phyloP scores from a whole-genome alignment of 2,329 filamentous ascomycete genomes.

The Albifimbria verrucaria region DNA sequence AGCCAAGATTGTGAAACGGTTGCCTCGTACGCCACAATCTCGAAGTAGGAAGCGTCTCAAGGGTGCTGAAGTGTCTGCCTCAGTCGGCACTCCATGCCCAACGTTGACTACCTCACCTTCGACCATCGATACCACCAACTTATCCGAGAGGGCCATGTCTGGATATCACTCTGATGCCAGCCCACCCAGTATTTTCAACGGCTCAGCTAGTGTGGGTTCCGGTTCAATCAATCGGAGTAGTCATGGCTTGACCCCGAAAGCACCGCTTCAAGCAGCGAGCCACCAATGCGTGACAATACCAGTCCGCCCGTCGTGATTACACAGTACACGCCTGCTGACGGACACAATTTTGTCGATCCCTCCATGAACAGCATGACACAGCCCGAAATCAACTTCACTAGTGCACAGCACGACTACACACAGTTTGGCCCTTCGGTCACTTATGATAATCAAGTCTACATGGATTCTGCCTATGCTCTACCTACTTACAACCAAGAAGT shows the following conservation, averaged over 20 bases:
- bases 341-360: background rate
- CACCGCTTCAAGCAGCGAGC: background rate
- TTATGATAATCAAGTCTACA: background rate
- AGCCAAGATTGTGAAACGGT: conserved; percentile 21
- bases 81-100: background rate
- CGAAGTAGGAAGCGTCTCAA: conserved; percentile 12
- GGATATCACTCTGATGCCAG: background rate
- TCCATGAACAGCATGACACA: background rate
- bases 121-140: background rate
- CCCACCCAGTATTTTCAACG: background rate
- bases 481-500: conserved; percentile 11
- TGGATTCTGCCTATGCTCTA: conserved; percentile 9
- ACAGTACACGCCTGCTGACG: background rate
- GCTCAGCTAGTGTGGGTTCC: background rate
- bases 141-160: background rate
- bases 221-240: background rate
- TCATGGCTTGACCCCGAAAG: background rate
- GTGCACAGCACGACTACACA: background rate
- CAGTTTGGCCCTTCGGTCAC: background rate
- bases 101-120: background rate
- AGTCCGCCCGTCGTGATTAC: background rate
- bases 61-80: background rate
- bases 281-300: background rate
- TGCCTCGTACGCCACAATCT: conserved; percentile 15
- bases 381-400: background rate